These are phyloP conservation scores for Pyricularia sp. DNA, from an alignment of 2,329 filamentous ascomycete genomes.

Conservation along the genomic window DNA sequence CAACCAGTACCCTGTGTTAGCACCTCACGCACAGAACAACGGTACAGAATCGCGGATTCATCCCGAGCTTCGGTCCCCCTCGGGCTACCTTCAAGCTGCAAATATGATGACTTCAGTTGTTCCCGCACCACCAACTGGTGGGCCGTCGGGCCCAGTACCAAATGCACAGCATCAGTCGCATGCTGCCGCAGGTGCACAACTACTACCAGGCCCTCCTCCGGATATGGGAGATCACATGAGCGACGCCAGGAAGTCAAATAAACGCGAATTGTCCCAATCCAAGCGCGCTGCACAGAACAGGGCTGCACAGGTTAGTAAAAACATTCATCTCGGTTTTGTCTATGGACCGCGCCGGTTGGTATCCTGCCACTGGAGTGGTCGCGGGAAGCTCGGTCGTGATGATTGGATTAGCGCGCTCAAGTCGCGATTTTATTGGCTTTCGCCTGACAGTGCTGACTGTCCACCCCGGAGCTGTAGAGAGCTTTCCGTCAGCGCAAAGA, in stretches of 20 bases:
- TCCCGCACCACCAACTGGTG: neutral
- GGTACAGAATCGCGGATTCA: conserved; percentile 35
- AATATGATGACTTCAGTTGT: conserved; percentile 24
- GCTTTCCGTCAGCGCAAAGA: conserved; percentile 97
- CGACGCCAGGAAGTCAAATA: conserved; percentile 62
- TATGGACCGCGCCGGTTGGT: neutral
- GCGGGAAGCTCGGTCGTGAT: neutral
- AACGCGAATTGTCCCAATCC: conserved; percentile 86
- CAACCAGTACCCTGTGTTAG: conserved; percentile 20
- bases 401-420: neutral
- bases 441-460: conserved; percentile 10
- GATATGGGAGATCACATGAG: conserved; percentile 24
- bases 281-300: conserved; percentile 96
- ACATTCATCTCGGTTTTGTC: neutral
- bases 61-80: conserved; percentile 31
- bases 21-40: conserved; percentile 1
- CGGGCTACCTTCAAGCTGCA: conserved; percentile 16
- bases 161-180: conserved; percentile 18
- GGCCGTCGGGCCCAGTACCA: conserved; percentile 16
- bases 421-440: neutral
- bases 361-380: neutral
- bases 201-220: conserved; percentile 1
- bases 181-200: conserved; percentile 11
- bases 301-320: conserved; percentile 73
- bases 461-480: conserved; percentile 45